phyloP scores from a whole-genome alignment of 2,329 filamentous ascomycete genomes.

The Colletotrichum navitas region DNA sequence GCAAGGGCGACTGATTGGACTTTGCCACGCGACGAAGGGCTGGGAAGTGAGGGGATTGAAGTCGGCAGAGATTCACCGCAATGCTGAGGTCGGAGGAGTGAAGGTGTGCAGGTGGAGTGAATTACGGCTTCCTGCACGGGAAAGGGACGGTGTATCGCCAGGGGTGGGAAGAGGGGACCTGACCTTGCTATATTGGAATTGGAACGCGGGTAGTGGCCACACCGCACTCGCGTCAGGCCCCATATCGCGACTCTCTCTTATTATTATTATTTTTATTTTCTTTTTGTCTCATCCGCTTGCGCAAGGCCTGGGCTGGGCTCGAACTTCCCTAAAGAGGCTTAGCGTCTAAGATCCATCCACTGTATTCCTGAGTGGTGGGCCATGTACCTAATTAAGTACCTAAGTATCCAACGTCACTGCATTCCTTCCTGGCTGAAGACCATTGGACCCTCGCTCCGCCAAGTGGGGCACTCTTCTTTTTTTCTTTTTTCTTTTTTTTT shows the following conservation, averaged over 20 bases:
- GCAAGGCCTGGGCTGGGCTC: background rate
- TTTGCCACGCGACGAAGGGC: conserved; percentile 1
- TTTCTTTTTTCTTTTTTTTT: conserved; percentile 9
- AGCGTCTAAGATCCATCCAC: background rate
- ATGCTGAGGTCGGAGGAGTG: conserved; percentile 32
- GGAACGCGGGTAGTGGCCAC: conserved; percentile 33
- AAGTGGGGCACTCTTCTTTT: conserved; percentile 7
- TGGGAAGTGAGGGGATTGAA: conserved; percentile 3
- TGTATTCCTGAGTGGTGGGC: background rate
- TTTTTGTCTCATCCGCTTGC: conserved; percentile 17
- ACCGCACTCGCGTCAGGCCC: conserved; percentile 36
- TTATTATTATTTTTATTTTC: background rate
- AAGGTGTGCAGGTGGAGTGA: conserved; percentile 39
- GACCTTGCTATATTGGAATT: conserved; percentile 35
- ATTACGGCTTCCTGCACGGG: conserved; percentile 37
- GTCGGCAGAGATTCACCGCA: conserved; percentile 23
- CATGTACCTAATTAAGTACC: background rate
- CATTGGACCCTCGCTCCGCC: conserved; percentile 30
- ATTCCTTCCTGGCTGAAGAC: conserved; percentile 8
- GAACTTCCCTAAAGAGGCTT: conserved; percentile 16
- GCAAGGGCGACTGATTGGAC: background rate
- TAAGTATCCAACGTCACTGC: conserved; percentile 29
- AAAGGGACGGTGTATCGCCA: conserved; percentile 38
- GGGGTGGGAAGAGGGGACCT: conserved; percentile 31
- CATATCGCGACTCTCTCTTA: conserved; percentile 36